Base-by-base conservation (phyloP, 768 basidiomycete species). In the Udeniomyces megalosporus region DNA sequence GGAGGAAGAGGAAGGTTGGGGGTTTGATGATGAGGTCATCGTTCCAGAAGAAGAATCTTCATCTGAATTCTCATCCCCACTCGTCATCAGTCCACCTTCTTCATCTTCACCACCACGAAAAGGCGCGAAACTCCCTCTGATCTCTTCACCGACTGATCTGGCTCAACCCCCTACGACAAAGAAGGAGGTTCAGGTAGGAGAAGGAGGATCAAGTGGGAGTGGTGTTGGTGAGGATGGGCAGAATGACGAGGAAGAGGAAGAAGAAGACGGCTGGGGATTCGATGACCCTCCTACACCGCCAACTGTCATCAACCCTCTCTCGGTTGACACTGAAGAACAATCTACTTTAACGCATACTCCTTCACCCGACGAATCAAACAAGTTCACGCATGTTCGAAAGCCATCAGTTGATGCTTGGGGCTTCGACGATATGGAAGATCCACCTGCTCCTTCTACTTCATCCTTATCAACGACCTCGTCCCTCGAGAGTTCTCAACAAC, bases 11-110 rank as follows among this genome's bases (percentile, higher is more conserved):
- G 69, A 71, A 46, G 77, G 70, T 2, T 78, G 77, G 78, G 76
- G 71, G 1, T 75, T 77, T 34, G 76, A 76, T 52, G 77, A 76
- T 5, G 72, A 71, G 26, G 70, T 69, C 24, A 56, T 73, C 7
- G 17, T 51, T 14, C 26, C 31, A n/a, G n/a, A n/a, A n/a, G 10
- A 15, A 24, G 15, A 11, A 31, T 11, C 44, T 26, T 29, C 38
- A 17, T 42, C 38, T 8, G 38, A 42, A 42, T 42, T 42, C 38
- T 42, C 38, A 8, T 42, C 38, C 10, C 38, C 38, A 8, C 38
- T 42, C 10, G 17, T 42, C 10, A 42, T 42, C 17, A 42, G 38
- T 11, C 4, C 49, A 5, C 22, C 29, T 28, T 10, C 49, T n/a
- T 31, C 50, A n/a, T 22, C 26, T 15, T 47, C 48, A n/a, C 42